Base-by-base conservation (phyloP, 2,329 filamentous ascomycete genomes). In the Cylindrodendrum hubeiense region DNA sequence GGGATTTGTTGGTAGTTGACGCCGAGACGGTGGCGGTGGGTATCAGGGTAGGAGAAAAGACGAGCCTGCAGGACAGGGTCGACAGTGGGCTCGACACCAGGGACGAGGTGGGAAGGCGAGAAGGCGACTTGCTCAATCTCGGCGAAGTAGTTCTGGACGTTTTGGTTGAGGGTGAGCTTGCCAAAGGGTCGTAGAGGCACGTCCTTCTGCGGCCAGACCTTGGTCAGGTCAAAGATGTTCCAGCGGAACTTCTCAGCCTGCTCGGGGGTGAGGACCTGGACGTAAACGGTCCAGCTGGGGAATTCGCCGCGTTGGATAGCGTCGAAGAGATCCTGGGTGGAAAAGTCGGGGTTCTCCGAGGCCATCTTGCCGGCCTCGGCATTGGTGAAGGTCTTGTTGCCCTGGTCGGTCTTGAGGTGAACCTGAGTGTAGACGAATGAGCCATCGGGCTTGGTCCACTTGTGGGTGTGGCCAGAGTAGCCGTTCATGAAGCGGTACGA, bases 101-200 rank as follows among this genome's bases (percentile, higher is more conserved):
- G 89, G 0, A 91, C 88, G 77, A 92, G 82, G 66, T 86, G 88
- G 0, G 86, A 87, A 0, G 90, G 90, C 0, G 87, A 89, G 74
- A 92, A 93, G 2, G 88, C 87, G 0, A 87, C 86, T 78, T 92
- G 89, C 76, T 93, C 90, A 56, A 91, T 87, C 73, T 93, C 90
- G 60, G 86, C 83, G 72, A 71, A 71, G 60, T 90, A 91, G 78
- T 91, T 91, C 66, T 86, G 77, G 2, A 85, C 80, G 74, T 93
- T 93, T 44, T 85, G 84, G 80, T 93, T 89, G 52, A 93, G 78
- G 51, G 89, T 89, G 79, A 94, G 82, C 70, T 89, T 87, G 52
- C 91, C 91, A 30, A 93, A 79, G 43, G 85, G 85, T 5, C 87
- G 87, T 60, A 93, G 83, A 1, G 92, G 92, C 2, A 90, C 89